A percentile compares a stretch with the other conserved stretches of the same genome.
Evolutionary conservation across 2,329 filamentous ascomycete species (phyloP).

Genomic region (Bipolaris bicolor): DNA sequence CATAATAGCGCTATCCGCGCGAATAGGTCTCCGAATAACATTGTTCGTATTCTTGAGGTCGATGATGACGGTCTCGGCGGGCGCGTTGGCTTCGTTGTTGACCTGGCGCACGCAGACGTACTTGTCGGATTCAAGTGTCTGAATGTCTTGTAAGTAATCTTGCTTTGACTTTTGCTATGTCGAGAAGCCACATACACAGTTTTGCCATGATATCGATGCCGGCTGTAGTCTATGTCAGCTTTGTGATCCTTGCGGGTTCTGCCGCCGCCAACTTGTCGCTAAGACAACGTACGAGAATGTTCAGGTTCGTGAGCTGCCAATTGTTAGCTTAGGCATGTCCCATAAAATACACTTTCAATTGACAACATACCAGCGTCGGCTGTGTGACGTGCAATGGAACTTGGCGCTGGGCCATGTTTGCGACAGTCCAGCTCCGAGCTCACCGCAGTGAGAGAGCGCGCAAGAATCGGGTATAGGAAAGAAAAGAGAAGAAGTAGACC

Average conservation of each 20-base stretch:
- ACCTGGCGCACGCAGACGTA: constrained; percentile 97
- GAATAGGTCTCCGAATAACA: constrained; percentile 92
- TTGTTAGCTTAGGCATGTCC: constrained; percentile 36
- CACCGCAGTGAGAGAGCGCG: constrained; percentile 43
- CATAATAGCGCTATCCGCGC: constrained; percentile 99
- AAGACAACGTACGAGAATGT: constrained; percentile 54
- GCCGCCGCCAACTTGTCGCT: constrained; percentile 19
- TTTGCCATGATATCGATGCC: constrained; percentile 82
- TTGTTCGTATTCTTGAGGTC: constrained; percentile 98
- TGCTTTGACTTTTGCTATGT: constrained; percentile 3
- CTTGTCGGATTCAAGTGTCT: constrained; percentile 98
- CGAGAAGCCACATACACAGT: constrained; percentile 68
- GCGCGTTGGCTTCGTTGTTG: constrained; percentile 75
- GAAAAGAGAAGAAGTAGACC: constrained; percentile 45
- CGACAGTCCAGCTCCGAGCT: constrained; percentile 49
- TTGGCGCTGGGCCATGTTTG: constrained; percentile 72
- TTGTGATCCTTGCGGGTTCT: constrained; percentile 23
- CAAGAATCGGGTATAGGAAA: constrained; percentile 44
- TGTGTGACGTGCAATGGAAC: constrained; percentile 84
- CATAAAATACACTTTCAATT: constrained; percentile 6
- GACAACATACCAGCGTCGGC: constrained; percentile 72
- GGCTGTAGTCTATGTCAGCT: constrained; percentile 57
- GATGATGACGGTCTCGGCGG: constrained; percentile 94
- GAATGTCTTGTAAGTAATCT: constrained; percentile 23
- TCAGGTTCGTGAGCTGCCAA: constrained; percentile 53